Conservation (phyloP, 345 rosid genomes). For the Gossypium sturtianum region DNA sequence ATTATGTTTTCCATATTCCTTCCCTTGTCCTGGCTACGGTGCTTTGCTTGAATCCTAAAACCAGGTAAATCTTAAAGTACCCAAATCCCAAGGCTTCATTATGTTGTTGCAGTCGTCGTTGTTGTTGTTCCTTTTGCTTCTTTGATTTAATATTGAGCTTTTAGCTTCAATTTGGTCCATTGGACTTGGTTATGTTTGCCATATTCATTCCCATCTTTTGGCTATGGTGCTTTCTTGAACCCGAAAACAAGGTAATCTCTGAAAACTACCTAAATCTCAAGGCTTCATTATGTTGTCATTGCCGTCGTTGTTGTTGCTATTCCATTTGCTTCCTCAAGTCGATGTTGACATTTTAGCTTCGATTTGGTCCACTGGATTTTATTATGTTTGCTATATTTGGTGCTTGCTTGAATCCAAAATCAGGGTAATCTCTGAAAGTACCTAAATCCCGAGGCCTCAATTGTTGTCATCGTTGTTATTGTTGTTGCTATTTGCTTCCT, state of each 20-base stretch:
- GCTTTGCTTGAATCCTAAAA: background rate
- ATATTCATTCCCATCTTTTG: background rate
- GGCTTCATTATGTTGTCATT: background rate
- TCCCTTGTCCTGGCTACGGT: background rate
- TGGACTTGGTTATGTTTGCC: background rate
- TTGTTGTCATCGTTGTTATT: too few relatives aligned
- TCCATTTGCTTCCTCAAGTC: background rate
- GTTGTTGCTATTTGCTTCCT: too few relatives aligned
- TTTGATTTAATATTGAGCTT: background rate
- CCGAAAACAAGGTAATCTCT: background rate
- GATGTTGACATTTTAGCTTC: background rate
- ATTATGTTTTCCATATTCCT: background rate
- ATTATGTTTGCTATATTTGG: background rate
- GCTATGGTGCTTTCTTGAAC: background rate
- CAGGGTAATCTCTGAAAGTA: too few relatives aligned
- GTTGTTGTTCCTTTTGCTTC: background rate
- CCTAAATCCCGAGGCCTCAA: too few relatives aligned
- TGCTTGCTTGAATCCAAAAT: background rate
- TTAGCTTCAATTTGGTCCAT: too few relatives aligned
- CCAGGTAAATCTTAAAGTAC: background rate
- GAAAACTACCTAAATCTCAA: background rate
- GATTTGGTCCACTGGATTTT: background rate
- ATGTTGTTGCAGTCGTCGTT: too few relatives aligned
- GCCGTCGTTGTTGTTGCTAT: background rate
- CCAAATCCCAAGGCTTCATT: background rate